These are phyloP conservation scores for Cladosporium phlei DNA, from an alignment of 2,329 filamentous ascomycete genomes.

Conservation along the genomic window DNA sequence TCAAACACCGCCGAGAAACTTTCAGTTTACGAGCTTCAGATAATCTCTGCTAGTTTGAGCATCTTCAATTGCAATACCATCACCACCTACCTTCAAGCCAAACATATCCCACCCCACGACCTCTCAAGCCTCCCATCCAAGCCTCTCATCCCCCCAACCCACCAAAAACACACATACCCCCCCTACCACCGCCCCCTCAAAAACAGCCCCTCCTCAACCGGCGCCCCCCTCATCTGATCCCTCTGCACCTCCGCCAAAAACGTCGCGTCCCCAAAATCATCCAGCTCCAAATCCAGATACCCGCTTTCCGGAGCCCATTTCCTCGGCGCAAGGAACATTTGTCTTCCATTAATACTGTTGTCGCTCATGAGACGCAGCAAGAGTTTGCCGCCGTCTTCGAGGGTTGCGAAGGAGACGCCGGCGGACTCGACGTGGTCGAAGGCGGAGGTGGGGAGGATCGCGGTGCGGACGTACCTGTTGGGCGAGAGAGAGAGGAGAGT, in stretches of 20 bases:
- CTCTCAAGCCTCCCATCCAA: too few species aligned
- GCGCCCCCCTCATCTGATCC: slow-evolving; percentile 7
- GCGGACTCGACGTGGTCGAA: slow-evolving; percentile 24
- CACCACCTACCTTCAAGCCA: too few species aligned
- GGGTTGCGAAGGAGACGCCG: slow-evolving; percentile 28
- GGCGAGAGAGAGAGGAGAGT: neutral
- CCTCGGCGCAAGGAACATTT: slow-evolving; percentile 33
- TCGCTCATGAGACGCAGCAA: slow-evolving; percentile 27
- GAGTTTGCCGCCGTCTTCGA: slow-evolving; percentile 25
- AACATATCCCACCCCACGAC: too few species aligned
- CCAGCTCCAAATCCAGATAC: slow-evolving; percentile 27
- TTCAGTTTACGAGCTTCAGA: too few species aligned
- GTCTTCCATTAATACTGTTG: slow-evolving; percentile 26
- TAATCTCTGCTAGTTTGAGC: too few species aligned
- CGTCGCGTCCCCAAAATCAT: slow-evolving; percentile 1
- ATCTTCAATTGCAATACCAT: too few species aligned
- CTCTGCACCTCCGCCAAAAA: neutral
- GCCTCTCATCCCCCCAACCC: too few species aligned
- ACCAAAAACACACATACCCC: too few species aligned
- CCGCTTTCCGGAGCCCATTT: slow-evolving; percentile 31
- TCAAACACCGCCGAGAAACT: too few species aligned
- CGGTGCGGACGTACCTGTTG: slow-evolving; percentile 33
- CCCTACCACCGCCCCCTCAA: slow-evolving; percentile 4
- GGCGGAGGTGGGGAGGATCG: slow-evolving; percentile 28
- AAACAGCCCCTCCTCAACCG: slow-evolving; percentile 7